Percentiles rank a stretch among this genome's conserved stretches.
phyloP scores from a whole-genome alignment of 768 basidiomycete species.

The Mycena belliarum region DNA sequence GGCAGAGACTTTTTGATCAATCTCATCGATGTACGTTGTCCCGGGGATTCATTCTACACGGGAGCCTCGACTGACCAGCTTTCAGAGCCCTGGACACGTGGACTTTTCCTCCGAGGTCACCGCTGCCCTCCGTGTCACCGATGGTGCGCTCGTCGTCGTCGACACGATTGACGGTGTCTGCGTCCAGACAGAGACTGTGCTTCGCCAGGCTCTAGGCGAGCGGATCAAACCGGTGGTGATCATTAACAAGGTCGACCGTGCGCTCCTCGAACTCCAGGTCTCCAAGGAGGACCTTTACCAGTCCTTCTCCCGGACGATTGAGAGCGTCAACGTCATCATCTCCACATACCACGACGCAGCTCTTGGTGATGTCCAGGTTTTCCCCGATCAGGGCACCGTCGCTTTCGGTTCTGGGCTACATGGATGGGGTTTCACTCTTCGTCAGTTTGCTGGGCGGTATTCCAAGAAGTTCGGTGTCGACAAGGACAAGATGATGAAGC shows the following conservation, averaged over 20 bases:
- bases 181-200: slow-evolving; percentile 99
- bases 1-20: slow-evolving; percentile 99
- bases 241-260: slow-evolving; percentile 99
- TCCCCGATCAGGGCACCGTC: slow-evolving; percentile 97
- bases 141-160: slow-evolving; percentile 99
- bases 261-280: slow-evolving; percentile 96
- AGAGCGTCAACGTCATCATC: slow-evolving; percentile 97
- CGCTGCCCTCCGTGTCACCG: slow-evolving; percentile 98
- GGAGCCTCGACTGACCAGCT: not conserved
- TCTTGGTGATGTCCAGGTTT: slow-evolving; percentile 98
- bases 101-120: slow-evolving; percentile 99
- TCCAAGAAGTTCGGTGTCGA: slow-evolving; percentile 98
- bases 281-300: slow-evolving; percentile 97
- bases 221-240: slow-evolving; percentile 99
- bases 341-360: slow-evolving; percentile 95
- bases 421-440: slow-evolving; percentile 99
- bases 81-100: slow-evolving; percentile 87
- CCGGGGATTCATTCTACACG: too few species aligned
- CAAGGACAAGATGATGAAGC: slow-evolving; percentile 91
- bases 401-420: slow-evolving; percentile 99
- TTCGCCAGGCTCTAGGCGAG: slow-evolving; percentile 95
- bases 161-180: slow-evolving; percentile 99
- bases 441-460: slow-evolving; percentile 93
- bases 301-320: slow-evolving; percentile 95
- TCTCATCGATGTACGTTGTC: slow-evolving; percentile 76